Percentiles rank a stretch among this genome's conserved stretches.
Evolutionary conservation across 345 rosid species (phyloP).

Genomic region (Salix dunnii): DNA sequence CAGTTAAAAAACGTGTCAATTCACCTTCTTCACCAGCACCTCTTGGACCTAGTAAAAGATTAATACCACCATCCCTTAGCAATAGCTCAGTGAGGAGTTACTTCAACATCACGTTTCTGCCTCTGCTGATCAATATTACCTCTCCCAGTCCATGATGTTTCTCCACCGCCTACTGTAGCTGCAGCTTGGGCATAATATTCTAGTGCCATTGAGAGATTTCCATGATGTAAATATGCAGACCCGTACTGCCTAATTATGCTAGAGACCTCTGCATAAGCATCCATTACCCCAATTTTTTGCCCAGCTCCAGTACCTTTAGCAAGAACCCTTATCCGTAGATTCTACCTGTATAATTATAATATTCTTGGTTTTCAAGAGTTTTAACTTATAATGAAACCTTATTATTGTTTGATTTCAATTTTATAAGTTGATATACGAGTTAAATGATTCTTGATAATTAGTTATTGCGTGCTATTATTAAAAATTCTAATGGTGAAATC

Average conservation of each 20-base stretch:
- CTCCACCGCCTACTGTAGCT: slow-evolving; percentile 91
- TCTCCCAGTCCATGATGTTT: slow-evolving; percentile 80
- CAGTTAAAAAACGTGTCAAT: slow-evolving; percentile 64
- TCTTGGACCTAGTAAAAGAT: slow-evolving; percentile 74
- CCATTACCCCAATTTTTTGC: slow-evolving; percentile 72
- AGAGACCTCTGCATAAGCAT: slow-evolving; percentile 83
- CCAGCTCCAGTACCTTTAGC: slow-evolving; percentile 66
- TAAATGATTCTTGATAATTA: too few relatives aligned
- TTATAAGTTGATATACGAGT: too few relatives aligned
- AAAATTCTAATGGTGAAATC: too few relatives aligned
- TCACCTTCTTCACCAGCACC: slow-evolving; percentile 95
- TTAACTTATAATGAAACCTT: too few relatives aligned
- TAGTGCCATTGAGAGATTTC: slow-evolving; percentile 68
- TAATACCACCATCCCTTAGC: slow-evolving; percentile 81
- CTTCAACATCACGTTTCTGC: slow-evolving; percentile 80
- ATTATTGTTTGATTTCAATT: too few relatives aligned
- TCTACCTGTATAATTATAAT: rapidly evolving
- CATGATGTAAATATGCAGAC: slow-evolving; percentile 68
- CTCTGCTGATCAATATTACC: slow-evolving; percentile 76
- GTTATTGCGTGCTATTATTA: too few relatives aligned
- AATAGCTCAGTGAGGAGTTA: slow-evolving; percentile 85
- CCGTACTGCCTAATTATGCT: slow-evolving; percentile 94
- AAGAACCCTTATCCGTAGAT: slow-evolving; percentile 35
- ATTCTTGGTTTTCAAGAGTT: too few relatives aligned
- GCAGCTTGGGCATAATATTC: slow-evolving; percentile 99